Conservation (phyloP, 371 early-diverging fungal species). For the Mucor plumbeus region DNA sequence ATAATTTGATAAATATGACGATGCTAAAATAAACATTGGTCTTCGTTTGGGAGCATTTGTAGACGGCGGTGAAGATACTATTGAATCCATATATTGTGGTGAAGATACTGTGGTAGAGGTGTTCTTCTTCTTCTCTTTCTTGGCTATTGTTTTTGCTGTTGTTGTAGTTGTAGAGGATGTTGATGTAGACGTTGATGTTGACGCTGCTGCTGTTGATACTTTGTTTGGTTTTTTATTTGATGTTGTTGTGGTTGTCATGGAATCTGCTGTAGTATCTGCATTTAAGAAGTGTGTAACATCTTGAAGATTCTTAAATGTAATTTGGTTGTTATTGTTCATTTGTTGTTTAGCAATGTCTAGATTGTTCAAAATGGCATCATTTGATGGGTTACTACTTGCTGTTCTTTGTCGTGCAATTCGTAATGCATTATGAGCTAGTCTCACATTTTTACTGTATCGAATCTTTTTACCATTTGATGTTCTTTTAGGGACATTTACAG, state of each 20-base stretch:
- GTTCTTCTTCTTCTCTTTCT: slow-evolving; percentile 7
- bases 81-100: slow-evolving; percentile 2
- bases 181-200: neutral
- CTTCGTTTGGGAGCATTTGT: slow-evolving; percentile 24
- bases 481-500: slow-evolving; percentile 39
- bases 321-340: slow-evolving; percentile 11
- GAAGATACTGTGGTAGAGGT: neutral
- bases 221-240: slow-evolving; percentile 1
- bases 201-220: neutral
- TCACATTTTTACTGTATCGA: slow-evolving; percentile 46
- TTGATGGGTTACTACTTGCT: slow-evolving; percentile 25
- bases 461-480: slow-evolving; percentile 49
- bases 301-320: slow-evolving; percentile 19
- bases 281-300: slow-evolving; percentile 24
- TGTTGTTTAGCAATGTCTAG: slow-evolving; percentile 24
- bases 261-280: slow-evolving; percentile 10
- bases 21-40: slow-evolving; percentile 37
- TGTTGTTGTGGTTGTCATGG: neutral
- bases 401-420: slow-evolving; percentile 43
- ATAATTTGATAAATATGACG: slow-evolving; percentile 32
- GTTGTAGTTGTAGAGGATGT: neutral
- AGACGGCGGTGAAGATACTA: slow-evolving; percentile 9
- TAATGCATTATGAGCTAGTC: slow-evolving; percentile 44
- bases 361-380: slow-evolving; percentile 32
- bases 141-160: neutral